phyloP scores from a whole-genome alignment of 2,329 filamentous ascomycete genomes.

The Cladosporium austrohemisphaericum region DNA sequence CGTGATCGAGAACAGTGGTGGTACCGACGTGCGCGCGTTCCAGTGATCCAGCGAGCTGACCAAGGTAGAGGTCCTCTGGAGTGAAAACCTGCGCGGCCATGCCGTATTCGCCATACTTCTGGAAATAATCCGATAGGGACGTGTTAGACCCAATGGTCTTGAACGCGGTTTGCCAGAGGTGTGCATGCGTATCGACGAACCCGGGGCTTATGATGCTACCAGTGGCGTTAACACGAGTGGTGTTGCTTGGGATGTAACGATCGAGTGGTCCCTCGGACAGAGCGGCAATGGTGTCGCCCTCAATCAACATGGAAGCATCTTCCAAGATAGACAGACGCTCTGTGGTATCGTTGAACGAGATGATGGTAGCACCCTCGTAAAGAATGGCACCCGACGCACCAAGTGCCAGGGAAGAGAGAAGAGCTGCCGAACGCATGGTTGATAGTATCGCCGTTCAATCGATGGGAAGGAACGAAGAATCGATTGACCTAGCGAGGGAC shows the following conservation, averaged over 20 bases:
- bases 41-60: slow-evolving; percentile 40
- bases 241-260: slow-evolving; percentile 26
- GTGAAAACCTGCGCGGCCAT: slow-evolving; percentile 31
- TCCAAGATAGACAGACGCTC: slow-evolving; percentile 38
- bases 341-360: slow-evolving; percentile 38
- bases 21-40: slow-evolving; percentile 43
- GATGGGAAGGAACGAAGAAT: not conserved
- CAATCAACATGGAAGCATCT: slow-evolving; percentile 42
- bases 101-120: slow-evolving; percentile 38
- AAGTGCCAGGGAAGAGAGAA: slow-evolving; percentile 3
- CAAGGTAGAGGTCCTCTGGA: slow-evolving; percentile 47
- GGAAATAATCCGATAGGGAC: slow-evolving; percentile 48
- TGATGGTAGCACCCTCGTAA: slow-evolving; percentile 35
- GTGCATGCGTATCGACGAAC: slow-evolving; percentile 54
- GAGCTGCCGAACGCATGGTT: slow-evolving; percentile 5
- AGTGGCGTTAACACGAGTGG: slow-evolving; percentile 47
- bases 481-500: no score
- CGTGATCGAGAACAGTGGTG: slow-evolving; percentile 42
- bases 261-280: slow-evolving; percentile 28
- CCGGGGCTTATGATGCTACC: slow-evolving; percentile 54
- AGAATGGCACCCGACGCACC: slow-evolving; percentile 11
- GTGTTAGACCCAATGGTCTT: slow-evolving; percentile 53
- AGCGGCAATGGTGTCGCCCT: slow-evolving; percentile 37
- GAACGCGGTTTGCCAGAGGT: slow-evolving; percentile 55
- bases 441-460: not conserved